Base-by-base conservation (phyloP, 2,329 filamentous ascomycete species). In the Fusarium longipes region DNA sequence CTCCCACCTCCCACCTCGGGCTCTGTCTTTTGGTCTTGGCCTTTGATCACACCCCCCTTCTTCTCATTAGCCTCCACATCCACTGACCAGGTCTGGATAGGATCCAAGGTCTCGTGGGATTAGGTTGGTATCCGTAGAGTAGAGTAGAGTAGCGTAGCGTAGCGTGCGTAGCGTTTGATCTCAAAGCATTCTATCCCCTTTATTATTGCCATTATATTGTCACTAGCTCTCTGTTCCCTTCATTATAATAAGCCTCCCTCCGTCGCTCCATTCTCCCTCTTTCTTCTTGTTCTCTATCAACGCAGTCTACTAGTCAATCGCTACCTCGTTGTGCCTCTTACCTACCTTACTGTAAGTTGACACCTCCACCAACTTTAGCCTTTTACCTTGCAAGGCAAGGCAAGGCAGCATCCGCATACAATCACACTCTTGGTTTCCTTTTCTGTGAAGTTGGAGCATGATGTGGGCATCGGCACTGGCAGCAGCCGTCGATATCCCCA, bases 241-340 rank as follows among this genome's bases (percentile, higher is more conserved):
- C 36, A 66, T 68, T 68, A 68, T 68, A 68, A 69, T 66, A 72
- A 67, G 65, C 63, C 65, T 65, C 58, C 40, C 52, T 66, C 68
- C 51, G 53, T 50, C 59, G 51, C 56, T 30, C 20, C 33, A 51
- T n/a, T 57, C 43, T 55, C 40, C 22, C 40, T 49, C 52, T 24
- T 57, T 30, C 57, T 29, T 40, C 43, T 66, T 63, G 39, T 43
- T 68, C 65, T 69, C 56, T 32, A 68, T 66, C 65, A 68, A 68
- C 65, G 65, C 54, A 56, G 53, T 48, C 48, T 42, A 57, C 61
- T 61, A 65, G 65, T 68, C 65, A 69, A 69, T 68, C 58, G 25
- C 54, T 62, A 69, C 52, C 35, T 65, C 65, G 65, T 68, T 68
- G 65, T 63, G 58, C 65, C 47, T 63, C 20, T 66, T 48, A 57